phyloP scores from a whole-genome alignment of 2,329 filamentous ascomycete genomes.

The Pseudogymnoascus sp. region DNA sequence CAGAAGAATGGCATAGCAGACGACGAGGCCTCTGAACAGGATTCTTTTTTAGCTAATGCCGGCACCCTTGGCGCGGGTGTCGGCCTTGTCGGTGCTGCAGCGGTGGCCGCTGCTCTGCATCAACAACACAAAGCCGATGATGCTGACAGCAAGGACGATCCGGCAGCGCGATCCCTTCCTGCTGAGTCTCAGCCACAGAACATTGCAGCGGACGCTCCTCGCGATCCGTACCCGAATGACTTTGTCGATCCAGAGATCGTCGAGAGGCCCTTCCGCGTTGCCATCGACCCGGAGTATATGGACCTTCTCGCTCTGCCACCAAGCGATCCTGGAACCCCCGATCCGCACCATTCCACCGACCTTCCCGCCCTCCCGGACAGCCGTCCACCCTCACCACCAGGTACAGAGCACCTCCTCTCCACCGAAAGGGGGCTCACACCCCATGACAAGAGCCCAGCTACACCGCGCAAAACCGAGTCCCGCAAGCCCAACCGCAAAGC shows the following conservation, averaged over 20 bases:
- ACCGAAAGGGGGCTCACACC: slow-evolving; percentile 23
- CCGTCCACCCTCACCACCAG: slow-evolving; percentile 45
- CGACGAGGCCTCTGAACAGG: slow-evolving; percentile 28
- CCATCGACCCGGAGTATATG: slow-evolving; percentile 58
- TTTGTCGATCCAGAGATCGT: slow-evolving; percentile 51
- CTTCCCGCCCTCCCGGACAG: slow-evolving; percentile 52
- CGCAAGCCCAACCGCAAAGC: slow-evolving; percentile 18
- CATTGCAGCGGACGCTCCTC: not conserved
- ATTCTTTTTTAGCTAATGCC: slow-evolving; percentile 67
- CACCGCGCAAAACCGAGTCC: not conserved
- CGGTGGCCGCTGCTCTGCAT: slow-evolving; percentile 30
- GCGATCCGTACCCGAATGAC: slow-evolving; percentile 18
- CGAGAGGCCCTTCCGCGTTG: slow-evolving; percentile 50
- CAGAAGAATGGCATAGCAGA: slow-evolving; percentile 22
- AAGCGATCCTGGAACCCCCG: slow-evolving; percentile 46
- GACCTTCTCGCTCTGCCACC: slow-evolving; percentile 58
- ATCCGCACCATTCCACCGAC: slow-evolving; percentile 27
- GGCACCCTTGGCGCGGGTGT: slow-evolving; percentile 62
- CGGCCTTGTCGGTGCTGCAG: slow-evolving; percentile 49
- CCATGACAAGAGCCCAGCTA: not conserved
- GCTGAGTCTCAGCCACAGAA: slow-evolving; percentile 3
- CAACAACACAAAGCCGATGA: slow-evolving; percentile 28
- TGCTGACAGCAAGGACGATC: slow-evolving; percentile 21
- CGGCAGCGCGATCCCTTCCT: slow-evolving; percentile 14
- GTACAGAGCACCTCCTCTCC: slow-evolving; percentile 30